phyloP scores from a whole-genome alignment of 345 rosid species.

The Gossypium australe region DNA sequence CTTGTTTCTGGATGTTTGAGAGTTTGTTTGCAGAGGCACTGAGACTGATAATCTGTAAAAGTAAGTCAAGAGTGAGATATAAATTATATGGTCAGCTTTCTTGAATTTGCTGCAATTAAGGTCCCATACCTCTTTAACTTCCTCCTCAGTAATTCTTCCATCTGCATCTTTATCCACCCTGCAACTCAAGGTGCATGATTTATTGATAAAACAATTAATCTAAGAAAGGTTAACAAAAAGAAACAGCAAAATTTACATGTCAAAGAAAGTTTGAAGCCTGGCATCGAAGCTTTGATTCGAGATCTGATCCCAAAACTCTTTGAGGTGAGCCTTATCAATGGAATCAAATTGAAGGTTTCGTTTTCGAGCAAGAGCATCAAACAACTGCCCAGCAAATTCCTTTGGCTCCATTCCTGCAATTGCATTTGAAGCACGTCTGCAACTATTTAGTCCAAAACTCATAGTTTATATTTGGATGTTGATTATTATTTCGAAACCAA shows the following conservation, averaged over 20 bases:
- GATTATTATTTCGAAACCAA: not conserved
- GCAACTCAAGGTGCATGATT: slow-evolving; percentile 13
- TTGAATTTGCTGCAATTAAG: not conserved
- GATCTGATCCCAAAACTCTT: slow-evolving; percentile 78
- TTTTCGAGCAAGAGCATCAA: slow-evolving; percentile 58
- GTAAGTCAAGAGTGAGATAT: not conserved
- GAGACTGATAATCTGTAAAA: slow-evolving; percentile 52
- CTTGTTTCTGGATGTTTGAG: slow-evolving; percentile 56
- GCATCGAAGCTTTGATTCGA: slow-evolving; percentile 68
- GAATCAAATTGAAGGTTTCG: slow-evolving; percentile 46
- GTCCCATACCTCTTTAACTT: slow-evolving; percentile 57
- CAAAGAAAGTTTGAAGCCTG: slow-evolving; percentile 68
- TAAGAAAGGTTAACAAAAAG: not conserved
- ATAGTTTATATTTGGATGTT: too few relatives aligned
- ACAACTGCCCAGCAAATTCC: slow-evolving; percentile 69
- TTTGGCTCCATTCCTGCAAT: slow-evolving; percentile 68
- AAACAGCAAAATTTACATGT: slow-evolving; percentile 36
- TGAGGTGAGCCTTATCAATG: slow-evolving; percentile 40
- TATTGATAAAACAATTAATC: not conserved
- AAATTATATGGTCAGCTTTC: not conserved
- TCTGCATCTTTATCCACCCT: slow-evolving; percentile 90
- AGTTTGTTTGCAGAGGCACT: slow-evolving; percentile 80
- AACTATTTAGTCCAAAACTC: too few relatives aligned
- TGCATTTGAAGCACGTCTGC: not conserved
- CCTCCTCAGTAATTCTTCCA: slow-evolving; percentile 73